Base-by-base conservation (phyloP, 768 basidiomycete genomes). In the Agrocybe pediades region DNA sequence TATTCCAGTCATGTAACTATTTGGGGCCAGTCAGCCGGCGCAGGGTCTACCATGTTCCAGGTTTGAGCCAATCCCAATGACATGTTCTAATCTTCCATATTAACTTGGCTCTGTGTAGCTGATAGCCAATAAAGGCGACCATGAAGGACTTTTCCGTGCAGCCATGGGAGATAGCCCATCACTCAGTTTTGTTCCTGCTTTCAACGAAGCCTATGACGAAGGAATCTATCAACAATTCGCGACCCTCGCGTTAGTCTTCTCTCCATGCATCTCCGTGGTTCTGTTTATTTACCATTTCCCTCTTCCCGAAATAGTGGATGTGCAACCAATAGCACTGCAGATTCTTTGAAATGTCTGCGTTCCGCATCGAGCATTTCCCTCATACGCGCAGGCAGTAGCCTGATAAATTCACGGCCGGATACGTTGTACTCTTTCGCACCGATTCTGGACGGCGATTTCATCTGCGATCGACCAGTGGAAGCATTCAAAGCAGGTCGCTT, bases 141-240 rank as follows among this genome's bases (percentile, higher is more conserved):
- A 68, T 23, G 59, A 71, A 51, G 68, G 69, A 16, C 66, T 78
- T 23, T 78, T 78, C 61, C 68, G 62, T 9, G 71, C 71, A 15
- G 73, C 72, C 6, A 76, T 78, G 69, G 76, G 72, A 6, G 75
- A 77, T 55, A 77, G 75, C 48, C 74, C 76, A 3, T 73, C 76
- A 3, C 59, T 74, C n/a, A 71, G 63, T 56, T 74, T 65, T 51
- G 59, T 68, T 42, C 73, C 75, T 1, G 41, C 59, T 3, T 73
- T 67, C 57, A 60, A 65, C 36, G 69, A 68, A 46, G 27, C 68
- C 1, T 76, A 74, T 54, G 65, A 67, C 24, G 66, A 74, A 46
- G 64, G 52, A 25, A 63, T 77, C 5, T 78, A 71, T 29, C 50
- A 65, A 0, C 65, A 75, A 55, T 75, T 73, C 51, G 62, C 66